Conservation (phyloP, 1,284 basidiomycete genomes). For the Malassezia yamatoensis region DNA sequence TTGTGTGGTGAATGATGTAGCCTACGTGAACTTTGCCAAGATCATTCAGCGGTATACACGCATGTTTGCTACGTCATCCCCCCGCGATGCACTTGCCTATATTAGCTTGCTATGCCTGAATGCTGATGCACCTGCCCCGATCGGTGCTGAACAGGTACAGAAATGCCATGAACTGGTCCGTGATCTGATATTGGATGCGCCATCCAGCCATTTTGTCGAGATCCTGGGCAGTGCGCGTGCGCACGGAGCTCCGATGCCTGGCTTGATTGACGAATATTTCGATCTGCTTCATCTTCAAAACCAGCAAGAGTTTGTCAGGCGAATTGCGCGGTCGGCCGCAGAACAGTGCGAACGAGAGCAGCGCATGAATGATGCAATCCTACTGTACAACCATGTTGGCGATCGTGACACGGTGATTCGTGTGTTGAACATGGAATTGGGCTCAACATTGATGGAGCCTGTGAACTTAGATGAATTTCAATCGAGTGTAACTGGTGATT, state of each 20-base stretch:
- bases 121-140: constrained; percentile 56
- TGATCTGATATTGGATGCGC: constrained; percentile 75
- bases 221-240: constrained; percentile 79
- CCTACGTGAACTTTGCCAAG: constrained; percentile 63
- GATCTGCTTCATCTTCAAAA: constrained; percentile 65
- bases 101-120: constrained; percentile 74
- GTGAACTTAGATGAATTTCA: constrained; percentile 14
- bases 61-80: constrained; percentile 79
- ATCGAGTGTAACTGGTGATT: constrained; percentile 19
- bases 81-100: constrained; percentile 87
- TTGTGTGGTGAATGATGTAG: constrained; percentile 20
- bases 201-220: constrained; percentile 60
- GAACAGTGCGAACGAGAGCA: constrained; percentile 60
- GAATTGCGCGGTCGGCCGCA: constrained; percentile 73
- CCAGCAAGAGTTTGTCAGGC: constrained; percentile 63
- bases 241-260: constrained; percentile 78
- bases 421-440: constrained; percentile 77
- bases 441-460: constrained; percentile 53
- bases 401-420: constrained; percentile 79
- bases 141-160: constrained; percentile 73
- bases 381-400: constrained; percentile 87
- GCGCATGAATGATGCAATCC: constrained; percentile 78
- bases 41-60: constrained; percentile 85
- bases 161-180: constrained; percentile 75
- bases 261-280: constrained; percentile 73